Base-by-base conservation (phyloP, 306 rosid genomes). In the Citrullus colocynthis region DNA sequence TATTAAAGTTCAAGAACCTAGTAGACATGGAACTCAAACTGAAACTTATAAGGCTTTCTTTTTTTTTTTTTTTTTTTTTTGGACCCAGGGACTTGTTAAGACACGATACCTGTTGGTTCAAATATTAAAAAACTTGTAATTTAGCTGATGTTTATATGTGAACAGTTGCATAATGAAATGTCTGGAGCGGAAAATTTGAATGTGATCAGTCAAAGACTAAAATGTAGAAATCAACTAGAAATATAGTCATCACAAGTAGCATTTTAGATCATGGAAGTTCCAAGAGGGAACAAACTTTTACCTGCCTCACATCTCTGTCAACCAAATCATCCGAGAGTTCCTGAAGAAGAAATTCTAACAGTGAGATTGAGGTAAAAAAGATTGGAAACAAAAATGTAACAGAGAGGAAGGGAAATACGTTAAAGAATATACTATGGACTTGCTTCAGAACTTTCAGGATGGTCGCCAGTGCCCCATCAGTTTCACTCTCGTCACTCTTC, bases 281-380 rank as follows among this genome's bases (percentile, higher is more conserved):
- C 7, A 70, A 2, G 16, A 78, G 51, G 48, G 34, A 64, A 64
- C 70, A 64, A 64, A 64, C 73, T 24, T 42, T 75, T 76, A 94
- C 98, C 97, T 89, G 85, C 79, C 98, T 89, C 83, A 92, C 99
- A 73, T 96, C 99, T 83, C 90, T 84, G 41, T 84, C 87, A 16
- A 24, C 82, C 76, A 84, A 87, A 80, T 86, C 81, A 17, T 74
- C 87, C 62, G 80, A 12, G 66, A 78, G 83, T 85, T 87, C 91
- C 99, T 92, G 74, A 87, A 88, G 75, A 86, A 81, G 74, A 63
- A 62, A 76, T 28, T 63, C 82, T 20, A 71, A 64, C 61, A 81
- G 30, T 76, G 73, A 76, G 42, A 76, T 81, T 82, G 78, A 92
- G 84, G 67, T 52, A 28, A 7, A 57, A 74, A 28, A 37, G 41